A percentile compares a stretch with the other conserved stretches of the same genome.
Conservation (phyloP, 2,329 filamentous ascomycete genomes). For the Macrophomina tecta region DNA sequence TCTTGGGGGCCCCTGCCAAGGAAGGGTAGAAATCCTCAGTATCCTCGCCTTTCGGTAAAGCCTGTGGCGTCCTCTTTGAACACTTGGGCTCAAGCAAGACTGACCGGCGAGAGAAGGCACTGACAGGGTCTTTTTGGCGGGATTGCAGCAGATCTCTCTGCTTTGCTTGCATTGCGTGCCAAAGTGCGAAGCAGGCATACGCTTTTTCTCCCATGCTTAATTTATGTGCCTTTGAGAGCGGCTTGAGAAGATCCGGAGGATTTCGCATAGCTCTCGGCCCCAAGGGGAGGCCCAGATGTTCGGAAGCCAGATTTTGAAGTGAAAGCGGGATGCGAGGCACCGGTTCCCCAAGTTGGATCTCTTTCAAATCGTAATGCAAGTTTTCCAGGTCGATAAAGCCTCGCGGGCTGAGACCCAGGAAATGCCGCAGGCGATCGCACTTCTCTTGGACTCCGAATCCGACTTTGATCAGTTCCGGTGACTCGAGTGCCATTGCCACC, state of each 20-base stretch:
- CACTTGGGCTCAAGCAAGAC: no score
- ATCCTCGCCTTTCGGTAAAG: background rate
- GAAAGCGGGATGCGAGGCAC: background rate
- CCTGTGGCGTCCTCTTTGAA: no score
- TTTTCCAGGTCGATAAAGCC: slow-evolving; percentile 73
- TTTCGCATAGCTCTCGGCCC: background rate
- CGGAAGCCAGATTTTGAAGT: background rate
- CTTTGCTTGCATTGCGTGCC: background rate
- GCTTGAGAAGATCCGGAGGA: background rate
- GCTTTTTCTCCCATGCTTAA: background rate
- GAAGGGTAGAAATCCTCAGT: background rate
- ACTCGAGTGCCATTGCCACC: slow-evolving; percentile 74
- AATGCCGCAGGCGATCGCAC: slow-evolving; percentile 69
- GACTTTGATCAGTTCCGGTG: slow-evolving; percentile 70
- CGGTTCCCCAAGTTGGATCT: background rate
- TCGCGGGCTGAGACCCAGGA: slow-evolving; percentile 66
- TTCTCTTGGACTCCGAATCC: slow-evolving; percentile 77
- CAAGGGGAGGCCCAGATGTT: background rate
- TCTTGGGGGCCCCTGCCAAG: background rate
- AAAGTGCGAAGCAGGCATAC: slow-evolving; percentile 4
- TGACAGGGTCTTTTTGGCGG: background rate
- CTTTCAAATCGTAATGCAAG: background rate
- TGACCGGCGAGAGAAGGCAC: background rate
- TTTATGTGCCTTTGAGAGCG: background rate
- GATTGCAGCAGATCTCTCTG: background rate